Percentiles rank a stretch among this genome's conserved stretches.
Conservation (phyloP, 2,329 filamentous ascomycete species). For the Apiospora sp. region DNA sequence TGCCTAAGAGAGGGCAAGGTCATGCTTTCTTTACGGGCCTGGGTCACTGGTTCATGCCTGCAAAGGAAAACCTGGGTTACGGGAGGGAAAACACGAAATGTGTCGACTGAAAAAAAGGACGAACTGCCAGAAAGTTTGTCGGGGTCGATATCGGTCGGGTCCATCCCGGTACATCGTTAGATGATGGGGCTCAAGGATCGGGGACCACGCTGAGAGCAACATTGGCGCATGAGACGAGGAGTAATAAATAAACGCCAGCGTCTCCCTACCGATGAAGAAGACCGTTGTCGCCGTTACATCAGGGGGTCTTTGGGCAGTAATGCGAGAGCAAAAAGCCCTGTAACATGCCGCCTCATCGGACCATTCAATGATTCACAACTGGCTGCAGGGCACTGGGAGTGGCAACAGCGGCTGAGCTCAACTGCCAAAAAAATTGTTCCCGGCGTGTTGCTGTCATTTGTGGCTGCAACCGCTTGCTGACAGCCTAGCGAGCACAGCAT, state of each 20-base stretch:
- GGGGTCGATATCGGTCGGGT: conserved; percentile 2
- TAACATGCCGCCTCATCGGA: conserved; percentile 6
- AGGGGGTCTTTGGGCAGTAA: conserved; percentile 17
- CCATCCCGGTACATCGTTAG: conserved; percentile 7
- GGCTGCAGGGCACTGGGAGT: neutral
- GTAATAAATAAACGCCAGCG: neutral
- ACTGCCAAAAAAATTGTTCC: neutral
- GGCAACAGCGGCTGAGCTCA: conserved; percentile 1
- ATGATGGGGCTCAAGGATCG: conserved; percentile 11
- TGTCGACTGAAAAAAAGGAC: conserved; percentile 11
- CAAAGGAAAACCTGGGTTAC: conserved; percentile 8
- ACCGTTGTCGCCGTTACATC: conserved; percentile 12
- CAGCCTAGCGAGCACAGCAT: neutral
- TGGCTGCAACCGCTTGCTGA: conserved; percentile 6
- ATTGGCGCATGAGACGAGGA: conserved; percentile 11
- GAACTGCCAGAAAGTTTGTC: conserved; percentile 7
- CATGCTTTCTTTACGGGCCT: conserved; percentile 3
- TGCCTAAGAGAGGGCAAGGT: neutral
- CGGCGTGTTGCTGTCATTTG: neutral
- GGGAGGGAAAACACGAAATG: conserved; percentile 11
- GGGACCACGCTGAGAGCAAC: neutral
- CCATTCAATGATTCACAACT: conserved; percentile 2
- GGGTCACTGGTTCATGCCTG: conserved; percentile 11
- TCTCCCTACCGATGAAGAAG: neutral
- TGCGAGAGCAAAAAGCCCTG: neutral